phyloP scores from a whole-genome alignment of 495 filamentous ascomycete species.

The Peziza echinospora region DNA sequence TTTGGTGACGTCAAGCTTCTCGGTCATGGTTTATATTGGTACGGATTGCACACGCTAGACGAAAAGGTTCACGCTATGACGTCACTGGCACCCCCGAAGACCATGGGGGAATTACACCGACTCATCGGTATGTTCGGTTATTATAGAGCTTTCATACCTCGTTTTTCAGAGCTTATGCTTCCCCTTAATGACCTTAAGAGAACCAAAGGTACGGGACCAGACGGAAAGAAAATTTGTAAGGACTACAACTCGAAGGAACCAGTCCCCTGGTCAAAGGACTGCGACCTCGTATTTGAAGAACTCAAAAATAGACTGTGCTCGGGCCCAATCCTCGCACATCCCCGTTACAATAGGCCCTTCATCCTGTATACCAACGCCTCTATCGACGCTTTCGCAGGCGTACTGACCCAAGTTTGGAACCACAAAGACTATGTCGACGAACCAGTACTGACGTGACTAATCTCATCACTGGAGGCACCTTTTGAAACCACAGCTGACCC shows the following conservation, averaged over 20 bases:
- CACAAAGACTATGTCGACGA: not conserved
- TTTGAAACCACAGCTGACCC: no score
- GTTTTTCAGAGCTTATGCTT: not conserved
- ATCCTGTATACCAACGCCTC: not conserved
- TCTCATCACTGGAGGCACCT: no score
- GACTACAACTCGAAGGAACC: not conserved
- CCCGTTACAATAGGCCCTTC: not conserved
- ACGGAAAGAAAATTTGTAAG: no score
- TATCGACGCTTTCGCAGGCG: not conserved
- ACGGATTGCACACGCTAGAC: not conserved
- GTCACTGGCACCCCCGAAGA: not conserved
- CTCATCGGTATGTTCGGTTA: slow-evolving; percentile 4
- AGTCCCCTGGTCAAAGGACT: not conserved
- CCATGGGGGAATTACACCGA: not conserved
- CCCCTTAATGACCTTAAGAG: not conserved
- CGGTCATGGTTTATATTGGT: not conserved
- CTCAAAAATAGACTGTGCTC: not conserved
- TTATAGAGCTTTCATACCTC: not conserved
- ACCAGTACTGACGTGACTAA: no score
- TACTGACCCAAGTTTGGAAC: not conserved
- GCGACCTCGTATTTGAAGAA: not conserved
- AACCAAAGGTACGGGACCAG: not conserved
- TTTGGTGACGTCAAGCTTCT: not conserved
- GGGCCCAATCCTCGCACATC: no score
- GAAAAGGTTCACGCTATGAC: slow-evolving; percentile 2